Percentiles rank a stretch among this genome's conserved stretches.
Evolutionary conservation across 345 rosid species (phyloP).

Genomic region (Fremontodendron californicum): DNA sequence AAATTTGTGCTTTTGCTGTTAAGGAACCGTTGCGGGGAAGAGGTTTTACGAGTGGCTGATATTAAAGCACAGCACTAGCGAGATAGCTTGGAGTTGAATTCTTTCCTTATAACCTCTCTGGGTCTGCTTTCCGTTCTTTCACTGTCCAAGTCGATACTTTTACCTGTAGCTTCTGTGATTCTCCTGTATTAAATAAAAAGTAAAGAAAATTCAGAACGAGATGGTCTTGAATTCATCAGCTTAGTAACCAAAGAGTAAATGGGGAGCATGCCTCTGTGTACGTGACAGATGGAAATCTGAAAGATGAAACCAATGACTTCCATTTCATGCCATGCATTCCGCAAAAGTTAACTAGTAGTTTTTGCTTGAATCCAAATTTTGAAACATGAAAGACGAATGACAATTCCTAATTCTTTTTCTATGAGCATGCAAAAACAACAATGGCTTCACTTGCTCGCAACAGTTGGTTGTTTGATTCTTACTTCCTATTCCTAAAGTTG

Average conservation of each 20-base stretch:
- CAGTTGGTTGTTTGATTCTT: too few relatives aligned
- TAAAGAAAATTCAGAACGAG: neutral
- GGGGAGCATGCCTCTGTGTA: neutral
- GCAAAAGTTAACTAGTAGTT: neutral
- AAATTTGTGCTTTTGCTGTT: conserved; percentile 9
- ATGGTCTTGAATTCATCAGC: neutral
- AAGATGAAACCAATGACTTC: neutral
- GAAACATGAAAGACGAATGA: neutral
- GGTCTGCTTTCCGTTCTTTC: neutral
- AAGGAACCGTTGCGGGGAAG: conserved; percentile 2
- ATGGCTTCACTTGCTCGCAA: too few relatives aligned
- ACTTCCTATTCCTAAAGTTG: too few relatives aligned
- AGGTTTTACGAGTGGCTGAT: conserved; percentile 18
- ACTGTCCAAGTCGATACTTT: neutral
- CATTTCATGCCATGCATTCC: neutral
- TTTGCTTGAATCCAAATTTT: neutral
- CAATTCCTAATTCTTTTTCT: neutral
- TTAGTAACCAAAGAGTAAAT: neutral
- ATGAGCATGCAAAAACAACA: neutral
- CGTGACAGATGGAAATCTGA: neutral
- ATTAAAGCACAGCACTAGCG: neutral
- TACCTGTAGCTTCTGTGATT: neutral
- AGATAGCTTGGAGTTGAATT: conserved; percentile 8
- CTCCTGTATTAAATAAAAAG: neutral
- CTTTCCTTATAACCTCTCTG: neutral